phyloP scores from a whole-genome alignment of 345 rosid species.

The Eucalyptus erythrocorys region DNA sequence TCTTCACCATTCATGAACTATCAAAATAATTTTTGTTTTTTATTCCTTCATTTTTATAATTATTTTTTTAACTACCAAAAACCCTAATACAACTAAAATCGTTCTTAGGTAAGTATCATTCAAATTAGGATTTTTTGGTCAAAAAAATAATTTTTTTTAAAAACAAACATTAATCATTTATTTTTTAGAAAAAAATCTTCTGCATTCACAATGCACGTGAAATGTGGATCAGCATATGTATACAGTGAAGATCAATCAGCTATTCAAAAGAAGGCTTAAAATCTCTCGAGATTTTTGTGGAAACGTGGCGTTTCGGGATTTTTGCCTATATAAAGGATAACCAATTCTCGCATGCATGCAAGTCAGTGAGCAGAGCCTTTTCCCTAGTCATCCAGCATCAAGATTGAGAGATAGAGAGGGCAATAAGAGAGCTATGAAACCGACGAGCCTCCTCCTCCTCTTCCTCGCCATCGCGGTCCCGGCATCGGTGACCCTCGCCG shows the following conservation, averaged over 20 bases:
- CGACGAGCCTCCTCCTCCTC: neutral
- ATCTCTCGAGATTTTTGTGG: neutral
- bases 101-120: accelerated
- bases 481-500: neutral
- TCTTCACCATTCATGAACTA: accelerated
- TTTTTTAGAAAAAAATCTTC: accelerated
- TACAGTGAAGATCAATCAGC: neutral
- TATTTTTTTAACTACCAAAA: too few species aligned
- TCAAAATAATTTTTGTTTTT: accelerated
- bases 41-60: accelerated
- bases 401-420: neutral
- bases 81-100: too few species aligned
- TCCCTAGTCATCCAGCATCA: neutral
- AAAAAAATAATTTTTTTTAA: too few species aligned
- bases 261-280: neutral
- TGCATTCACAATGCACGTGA: neutral
- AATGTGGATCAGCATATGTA: neutral
- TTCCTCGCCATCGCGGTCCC: neutral
- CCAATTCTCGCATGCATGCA: neutral
- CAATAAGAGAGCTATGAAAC: neutral
- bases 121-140: too few species aligned
- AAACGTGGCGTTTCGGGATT: neutral
- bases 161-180: too few species aligned
- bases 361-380: neutral
- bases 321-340: neutral